Evolutionary conservation across 306 rosid genomes (phyloP).

Genomic region (Medicago ruthenica): DNA sequence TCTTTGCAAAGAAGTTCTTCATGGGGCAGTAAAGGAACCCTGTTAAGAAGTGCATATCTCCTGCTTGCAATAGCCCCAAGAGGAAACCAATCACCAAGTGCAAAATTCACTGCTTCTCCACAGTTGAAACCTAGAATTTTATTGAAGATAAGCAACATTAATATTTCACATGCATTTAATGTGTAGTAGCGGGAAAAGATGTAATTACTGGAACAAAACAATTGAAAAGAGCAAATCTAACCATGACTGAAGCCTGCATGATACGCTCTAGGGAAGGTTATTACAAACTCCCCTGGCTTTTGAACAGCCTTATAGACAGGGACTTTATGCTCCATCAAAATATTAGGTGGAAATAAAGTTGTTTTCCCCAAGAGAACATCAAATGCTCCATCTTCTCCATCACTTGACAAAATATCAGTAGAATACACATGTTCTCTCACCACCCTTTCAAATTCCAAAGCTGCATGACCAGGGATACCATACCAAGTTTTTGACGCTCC

Average conservation of each 20-base stretch:
- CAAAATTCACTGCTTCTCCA: constrained; percentile 99
- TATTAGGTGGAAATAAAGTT: constrained; percentile 90
- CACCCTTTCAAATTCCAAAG: constrained; percentile 87
- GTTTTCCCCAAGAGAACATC: constrained; percentile 94
- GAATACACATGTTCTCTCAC: constrained; percentile 86
- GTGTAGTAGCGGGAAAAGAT: constrained; percentile 22
- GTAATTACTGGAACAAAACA: constrained; percentile 29
- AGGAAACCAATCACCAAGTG: constrained; percentile 95
- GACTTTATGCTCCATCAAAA: constrained; percentile 76
- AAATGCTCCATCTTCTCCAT: constrained; percentile 94
- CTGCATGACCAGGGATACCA: constrained; percentile 91
- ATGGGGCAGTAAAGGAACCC: constrained; percentile 90
- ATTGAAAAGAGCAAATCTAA: constrained; percentile 46
- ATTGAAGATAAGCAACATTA: constrained; percentile 38
- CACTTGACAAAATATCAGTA: constrained; percentile 75
- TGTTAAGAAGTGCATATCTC: constrained; percentile 83
- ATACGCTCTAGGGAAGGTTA: constrained; percentile 95
- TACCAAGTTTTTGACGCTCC: constrained; percentile 99
- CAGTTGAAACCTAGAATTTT: constrained; percentile 84
- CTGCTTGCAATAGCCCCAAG: constrained; percentile 89
- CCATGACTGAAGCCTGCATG: constrained; percentile 99
- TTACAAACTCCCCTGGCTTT: constrained; percentile 89
- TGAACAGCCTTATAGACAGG: constrained; percentile 97
- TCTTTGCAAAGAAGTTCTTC: constrained; percentile 97
- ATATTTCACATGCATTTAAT: constrained; percentile 17